Base-by-base conservation (phyloP, 495 filamentous ascomycete genomes). In the Penicillium desertorum region DNA sequence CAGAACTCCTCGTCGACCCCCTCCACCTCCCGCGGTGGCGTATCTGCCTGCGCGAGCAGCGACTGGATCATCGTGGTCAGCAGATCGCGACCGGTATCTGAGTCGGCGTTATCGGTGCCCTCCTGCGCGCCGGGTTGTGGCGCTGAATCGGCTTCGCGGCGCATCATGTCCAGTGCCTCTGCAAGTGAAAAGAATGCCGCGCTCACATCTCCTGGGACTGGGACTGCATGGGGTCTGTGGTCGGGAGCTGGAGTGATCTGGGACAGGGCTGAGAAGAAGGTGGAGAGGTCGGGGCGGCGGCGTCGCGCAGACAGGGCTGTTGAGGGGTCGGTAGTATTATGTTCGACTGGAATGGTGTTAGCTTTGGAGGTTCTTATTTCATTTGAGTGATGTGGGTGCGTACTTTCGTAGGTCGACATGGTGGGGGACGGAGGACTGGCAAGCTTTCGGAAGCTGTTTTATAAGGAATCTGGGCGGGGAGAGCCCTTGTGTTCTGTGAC, bases 1-100 rank as follows among this genome's bases (percentile, higher is more conserved):
- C 96, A 79, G 70, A 88, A 96, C 62, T 82, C 82, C 70, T 97
- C 87, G 59, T 81, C 80, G 14, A 94, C 89, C 22, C 92, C 92
- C 45, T 86, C 76, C 44, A 94, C 82, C 60, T 84, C 79, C 11
- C 70, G 73, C 0, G 89, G 89, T 43, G 89, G 88, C 47, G 77
- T 75, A 56, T 84, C 82, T 2, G 91, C 86, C 61, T 84, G 81
- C 1, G 62, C 60, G 56, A 90, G 75, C 45, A 97, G 68, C 6
- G 69, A 67, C 60, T 83, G 70, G 39, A 91, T 83, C 73, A 96
- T 80, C 36, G 72, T 63, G 20, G 76, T 72, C 42, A 95, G 71
- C 17, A 87, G 70, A 45, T 83, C 82, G 14, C 78, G 60, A 20
- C 60, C 54, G 23, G 56, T 36, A 59, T 56, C 56, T 12, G 51